phyloP scores from a whole-genome alignment of 164 flowering plant genomes.

The Chimonanthus salicifolius region DNA sequence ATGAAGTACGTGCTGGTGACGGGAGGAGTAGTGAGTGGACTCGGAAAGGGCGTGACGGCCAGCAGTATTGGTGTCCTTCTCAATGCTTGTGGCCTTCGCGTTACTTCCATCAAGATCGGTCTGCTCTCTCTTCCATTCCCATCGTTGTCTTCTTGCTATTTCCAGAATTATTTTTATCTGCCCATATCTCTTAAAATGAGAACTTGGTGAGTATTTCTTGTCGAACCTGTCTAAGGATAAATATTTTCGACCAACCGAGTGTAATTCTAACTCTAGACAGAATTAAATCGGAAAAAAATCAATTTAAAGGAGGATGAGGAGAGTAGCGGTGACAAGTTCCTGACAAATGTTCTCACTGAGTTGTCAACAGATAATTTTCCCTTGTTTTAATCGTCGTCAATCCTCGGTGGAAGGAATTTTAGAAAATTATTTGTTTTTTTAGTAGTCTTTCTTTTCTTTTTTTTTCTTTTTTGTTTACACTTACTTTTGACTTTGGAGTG shows the following conservation, averaged over 20 bases:
- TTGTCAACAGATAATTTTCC: too few species aligned
- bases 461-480: too few species aligned
- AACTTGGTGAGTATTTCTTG: too few species aligned
- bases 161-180: not conserved
- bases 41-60: constrained; percentile 96
- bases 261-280: too few species aligned
- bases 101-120: constrained; percentile 93
- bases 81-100: constrained; percentile 87
- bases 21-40: constrained; percentile 97
- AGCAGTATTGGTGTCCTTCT: constrained; percentile 89
- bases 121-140: not conserved
- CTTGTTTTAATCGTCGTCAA: too few species aligned
- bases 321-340: not conserved
- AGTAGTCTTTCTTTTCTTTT: too few species aligned
- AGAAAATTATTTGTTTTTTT: too few species aligned
- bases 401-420: too few species aligned
- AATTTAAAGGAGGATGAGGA: not conserved
- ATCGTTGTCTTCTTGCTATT: not conserved
- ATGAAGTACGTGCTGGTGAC: constrained; percentile 95
- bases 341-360: too few species aligned
- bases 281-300: not conserved
- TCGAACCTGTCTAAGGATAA: too few species aligned
- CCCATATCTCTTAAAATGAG: not conserved
- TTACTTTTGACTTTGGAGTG: too few species aligned
- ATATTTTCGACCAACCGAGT: too few species aligned